Evolutionary conservation across 2,329 filamentous ascomycete species (phyloP).

Genomic region (Hypoxylon sp.): DNA sequence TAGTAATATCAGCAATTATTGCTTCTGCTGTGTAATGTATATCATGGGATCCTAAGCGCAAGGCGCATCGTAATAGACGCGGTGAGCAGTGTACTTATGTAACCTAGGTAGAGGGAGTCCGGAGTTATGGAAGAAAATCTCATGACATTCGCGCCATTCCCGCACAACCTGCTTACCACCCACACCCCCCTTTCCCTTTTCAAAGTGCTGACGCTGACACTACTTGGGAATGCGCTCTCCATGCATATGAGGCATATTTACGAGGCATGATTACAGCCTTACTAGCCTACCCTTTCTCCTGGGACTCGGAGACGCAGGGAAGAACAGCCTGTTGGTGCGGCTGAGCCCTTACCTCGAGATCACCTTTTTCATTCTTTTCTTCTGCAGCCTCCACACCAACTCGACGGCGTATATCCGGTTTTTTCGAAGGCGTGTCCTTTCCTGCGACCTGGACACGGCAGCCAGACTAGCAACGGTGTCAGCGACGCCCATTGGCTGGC

Average conservation of each 20-base stretch:
- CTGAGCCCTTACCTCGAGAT: constrained; percentile 29
- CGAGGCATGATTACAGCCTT: constrained; percentile 35
- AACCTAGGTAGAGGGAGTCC: constrained; percentile 9
- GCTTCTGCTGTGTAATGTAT: constrained; percentile 15
- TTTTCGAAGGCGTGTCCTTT: background rate
- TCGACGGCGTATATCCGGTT: background rate
- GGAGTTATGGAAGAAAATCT: constrained; percentile 32
- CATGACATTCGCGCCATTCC: constrained; percentile 23
- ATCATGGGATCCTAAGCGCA: constrained; percentile 15
- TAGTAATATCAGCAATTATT: constrained; percentile 1
- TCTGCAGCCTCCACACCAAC: background rate
- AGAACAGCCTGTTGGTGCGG: constrained; percentile 31
- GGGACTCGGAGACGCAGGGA: background rate
- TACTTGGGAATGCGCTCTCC: constrained; percentile 9
- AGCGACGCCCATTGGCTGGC: constrained; percentile 30
- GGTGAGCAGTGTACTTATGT: background rate
- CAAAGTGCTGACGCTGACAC: constrained; percentile 33
- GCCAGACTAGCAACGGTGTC: constrained; percentile 8
- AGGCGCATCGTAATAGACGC: constrained; percentile 13
- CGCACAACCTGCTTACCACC: constrained; percentile 18
- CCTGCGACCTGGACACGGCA: constrained; percentile 13
- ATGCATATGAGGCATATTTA: constrained; percentile 39
- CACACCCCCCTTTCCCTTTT: constrained; percentile 4
- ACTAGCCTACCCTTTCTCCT: constrained; percentile 9
- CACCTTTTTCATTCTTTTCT: constrained; percentile 3